Percentiles rank a stretch among this genome's conserved stretches.
Conservation (phyloP, 2,329 filamentous ascomycete species). For the Aspergillus chevalieri region DNA sequence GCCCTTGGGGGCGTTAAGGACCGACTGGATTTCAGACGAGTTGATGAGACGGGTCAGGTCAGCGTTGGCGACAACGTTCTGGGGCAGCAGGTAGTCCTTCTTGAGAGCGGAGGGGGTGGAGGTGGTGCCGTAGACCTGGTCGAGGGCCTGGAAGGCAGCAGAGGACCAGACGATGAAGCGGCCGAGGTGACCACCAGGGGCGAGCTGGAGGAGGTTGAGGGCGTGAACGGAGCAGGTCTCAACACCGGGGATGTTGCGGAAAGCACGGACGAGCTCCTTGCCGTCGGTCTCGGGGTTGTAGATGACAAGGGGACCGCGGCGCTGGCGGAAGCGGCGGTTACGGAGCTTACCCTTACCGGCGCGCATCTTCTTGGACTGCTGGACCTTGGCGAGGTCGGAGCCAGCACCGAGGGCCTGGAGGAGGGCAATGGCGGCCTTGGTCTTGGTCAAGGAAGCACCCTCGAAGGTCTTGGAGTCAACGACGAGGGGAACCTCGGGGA, state of each 20-base stretch:
- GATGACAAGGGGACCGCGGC: conserved; percentile 94
- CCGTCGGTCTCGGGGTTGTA: conserved; percentile 95
- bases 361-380: conserved; percentile 91
- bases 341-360: conserved; percentile 99
- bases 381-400: conserved; percentile 89
- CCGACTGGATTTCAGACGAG: conserved; percentile 96
- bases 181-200: conserved; percentile 95
- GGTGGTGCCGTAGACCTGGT: conserved; percentile 93
- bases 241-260: conserved; percentile 98
- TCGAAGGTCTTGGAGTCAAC: conserved; percentile 86
- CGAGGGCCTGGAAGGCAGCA: conserved; percentile 89
- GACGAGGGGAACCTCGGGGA: conserved; percentile 96
- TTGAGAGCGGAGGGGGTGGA: conserved; percentile 85
- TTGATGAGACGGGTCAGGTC: conserved; percentile 98
- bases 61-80: conserved; percentile 86
- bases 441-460: conserved; percentile 75
- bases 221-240: conserved; percentile 92
- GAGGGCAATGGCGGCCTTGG: conserved; percentile 75
- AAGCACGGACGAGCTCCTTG: conserved; percentile 86
- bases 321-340: conserved; percentile 93
- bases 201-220: conserved; percentile 98
- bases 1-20: conserved; percentile 86
- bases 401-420: conserved; percentile 87
- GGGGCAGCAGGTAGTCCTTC: conserved; percentile 97
- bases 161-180: conserved; percentile 99